Base-by-base conservation (phyloP, 2,329 filamentous ascomycete genomes). In the Phialemonium atrogriseum region DNA sequence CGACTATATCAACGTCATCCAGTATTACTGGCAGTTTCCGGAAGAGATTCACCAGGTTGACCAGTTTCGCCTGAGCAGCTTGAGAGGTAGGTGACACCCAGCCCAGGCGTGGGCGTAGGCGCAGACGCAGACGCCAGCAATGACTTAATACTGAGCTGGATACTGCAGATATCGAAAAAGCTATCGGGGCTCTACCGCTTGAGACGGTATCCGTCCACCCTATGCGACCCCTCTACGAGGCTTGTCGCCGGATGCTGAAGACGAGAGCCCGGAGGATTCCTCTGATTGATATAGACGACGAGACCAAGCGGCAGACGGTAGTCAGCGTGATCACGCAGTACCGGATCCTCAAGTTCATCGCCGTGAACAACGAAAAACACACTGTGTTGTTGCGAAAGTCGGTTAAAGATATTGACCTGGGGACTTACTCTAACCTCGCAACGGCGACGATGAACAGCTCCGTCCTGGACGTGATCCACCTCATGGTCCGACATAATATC, bases 301-400 rank as follows among this genome's bases (percentile, higher is more conserved):
- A 98, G 59, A 98, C 91, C 3, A 79, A 84, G 35, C 76, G 87
- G 41, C 80, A 91, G 51, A 91, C 89, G 62, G 87, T 98, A 12
- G 84, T 98, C 39, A 95, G 87, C 48, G 91, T 98, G 39, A 84
- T 98, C 37, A 98, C 91, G 1, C 91, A 98, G 58, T 98, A 98
- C 59, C 83, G 93, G 36, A 96, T 98, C 46, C 74, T 98, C 42
- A 98, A 98, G 56, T 98, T 98, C 56, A 93, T 98, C 40, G 88
- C 91, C 9, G 89, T 98, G 58, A 98, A 98, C 58, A 76, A 74
- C 46, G 75, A 80, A 49, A 78, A 80, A 46, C 84, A 94, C 52
- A 95, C 89, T 5, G 81, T 93, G 47, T 74, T 87, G 51, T 64
- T 98, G 39, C 84, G 85, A 52, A 95, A 94, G 61, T 80, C 86